Conservation (phyloP, 139 green algal species). For the Haematococcus sp. region DNA sequence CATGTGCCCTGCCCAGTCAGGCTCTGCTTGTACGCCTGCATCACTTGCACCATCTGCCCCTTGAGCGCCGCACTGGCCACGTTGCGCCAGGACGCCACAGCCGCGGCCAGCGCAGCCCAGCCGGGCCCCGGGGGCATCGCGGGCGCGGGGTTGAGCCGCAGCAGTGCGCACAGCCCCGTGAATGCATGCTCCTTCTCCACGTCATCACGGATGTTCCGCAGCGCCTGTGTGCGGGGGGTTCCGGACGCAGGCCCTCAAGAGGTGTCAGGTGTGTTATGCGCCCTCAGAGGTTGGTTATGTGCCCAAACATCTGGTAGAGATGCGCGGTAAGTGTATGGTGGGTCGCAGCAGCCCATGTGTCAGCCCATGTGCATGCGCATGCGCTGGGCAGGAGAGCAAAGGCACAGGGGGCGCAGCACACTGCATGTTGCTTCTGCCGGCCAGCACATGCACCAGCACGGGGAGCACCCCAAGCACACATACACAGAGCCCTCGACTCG, state of each 20-base stretch:
- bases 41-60: slow-evolving; percentile 40
- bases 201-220: slow-evolving; percentile 85
- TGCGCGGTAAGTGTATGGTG: too few relatives aligned
- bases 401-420: too few relatives aligned
- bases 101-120: slow-evolving; percentile 52
- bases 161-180: slow-evolving; percentile 67
- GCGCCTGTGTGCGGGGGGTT: slow-evolving; percentile 28
- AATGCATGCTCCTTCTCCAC: slow-evolving; percentile 94
- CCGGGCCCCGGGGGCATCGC: slow-evolving; percentile 17
- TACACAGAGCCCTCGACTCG: too few relatives aligned
- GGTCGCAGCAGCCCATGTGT: too few relatives aligned
- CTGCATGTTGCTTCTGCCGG: too few relatives aligned
- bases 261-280: too few relatives aligned
- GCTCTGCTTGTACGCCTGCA: slow-evolving; percentile 18
- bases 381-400: too few relatives aligned
- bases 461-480: too few relatives aligned
- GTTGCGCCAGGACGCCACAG: slow-evolving; percentile 67
- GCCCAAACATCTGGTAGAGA: too few relatives aligned
- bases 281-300: too few relatives aligned
- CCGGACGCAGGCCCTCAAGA: background rate
- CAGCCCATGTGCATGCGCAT: too few relatives aligned
- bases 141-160: slow-evolving; percentile 69
- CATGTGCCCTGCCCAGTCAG: background rate
- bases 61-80: slow-evolving; percentile 54
- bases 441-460: too few relatives aligned